Percentiles rank a stretch among this genome's conserved stretches.
phyloP scores from a whole-genome alignment of 768 basidiomycete species.

The Hemileccinum impolitum region DNA sequence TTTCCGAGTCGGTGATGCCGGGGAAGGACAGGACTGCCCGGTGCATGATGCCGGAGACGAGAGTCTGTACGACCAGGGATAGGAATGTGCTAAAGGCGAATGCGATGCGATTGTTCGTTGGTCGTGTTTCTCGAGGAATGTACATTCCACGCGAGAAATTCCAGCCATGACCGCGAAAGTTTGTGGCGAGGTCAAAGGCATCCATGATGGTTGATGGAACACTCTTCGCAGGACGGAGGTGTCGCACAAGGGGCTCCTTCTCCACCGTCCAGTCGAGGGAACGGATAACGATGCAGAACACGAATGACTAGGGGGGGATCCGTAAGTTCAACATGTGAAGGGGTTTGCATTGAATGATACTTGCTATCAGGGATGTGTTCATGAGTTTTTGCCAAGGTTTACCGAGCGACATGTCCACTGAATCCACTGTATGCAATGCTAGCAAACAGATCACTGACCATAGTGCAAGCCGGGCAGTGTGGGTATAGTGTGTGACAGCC shows the following conservation, averaged over 20 bases:
- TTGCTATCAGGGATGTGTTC: slow-evolving; percentile 12
- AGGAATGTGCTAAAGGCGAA: slow-evolving; percentile 37
- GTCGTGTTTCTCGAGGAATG: slow-evolving; percentile 39
- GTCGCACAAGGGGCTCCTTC: slow-evolving; percentile 14
- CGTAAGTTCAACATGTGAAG: background rate
- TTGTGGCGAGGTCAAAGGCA: slow-evolving; percentile 47
- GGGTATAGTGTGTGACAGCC: slow-evolving; percentile 44
- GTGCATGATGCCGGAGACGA: slow-evolving; percentile 45
- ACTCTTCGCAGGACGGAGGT: slow-evolving; percentile 3
- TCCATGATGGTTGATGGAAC: slow-evolving; percentile 26
- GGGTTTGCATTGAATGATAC: background rate
- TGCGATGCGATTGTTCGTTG: slow-evolving; percentile 29
- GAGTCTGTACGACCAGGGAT: slow-evolving; percentile 34
- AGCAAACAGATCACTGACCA: slow-evolving; percentile 44
- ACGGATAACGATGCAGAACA: background rate
- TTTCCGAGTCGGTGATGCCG: slow-evolving; percentile 20
- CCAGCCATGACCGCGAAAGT: slow-evolving; percentile 60
- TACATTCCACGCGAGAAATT: slow-evolving; percentile 43
- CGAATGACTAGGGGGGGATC: no score
- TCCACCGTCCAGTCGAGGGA: slow-evolving; percentile 16
- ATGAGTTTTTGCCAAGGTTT: background rate
- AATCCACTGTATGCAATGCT: slow-evolving; percentile 36
- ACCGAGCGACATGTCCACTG: slow-evolving; percentile 10
- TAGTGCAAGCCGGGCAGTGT: slow-evolving; percentile 41
- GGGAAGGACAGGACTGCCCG: slow-evolving; percentile 44